Conservation (phyloP, 371 early-diverging fungal genomes). For the Rhizopus sp. region DNA sequence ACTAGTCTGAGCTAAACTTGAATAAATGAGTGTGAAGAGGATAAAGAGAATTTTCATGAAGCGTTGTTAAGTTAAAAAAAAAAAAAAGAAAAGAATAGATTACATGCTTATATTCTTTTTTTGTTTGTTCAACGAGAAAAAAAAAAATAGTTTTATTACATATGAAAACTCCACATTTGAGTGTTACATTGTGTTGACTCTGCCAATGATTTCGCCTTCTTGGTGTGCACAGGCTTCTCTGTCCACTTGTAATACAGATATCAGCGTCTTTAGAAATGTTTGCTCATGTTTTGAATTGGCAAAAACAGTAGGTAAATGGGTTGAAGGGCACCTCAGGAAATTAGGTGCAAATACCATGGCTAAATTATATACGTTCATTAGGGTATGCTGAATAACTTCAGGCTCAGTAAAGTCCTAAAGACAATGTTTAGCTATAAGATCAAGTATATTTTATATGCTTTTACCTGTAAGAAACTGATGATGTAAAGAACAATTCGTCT, state of each 20-base stretch:
- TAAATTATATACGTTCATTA: conserved; percentile 88
- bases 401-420: conserved; percentile 73
- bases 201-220: conserved; percentile 14
- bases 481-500: conserved; percentile 77
- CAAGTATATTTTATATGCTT: not conserved
- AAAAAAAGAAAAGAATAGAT: conserved; percentile 8
- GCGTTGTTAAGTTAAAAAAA: not conserved
- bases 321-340: conserved; percentile 86
- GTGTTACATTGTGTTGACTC: conserved; percentile 11
- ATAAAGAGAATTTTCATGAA: not conserved
- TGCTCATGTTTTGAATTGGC: conserved; percentile 77
- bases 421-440: not conserved
- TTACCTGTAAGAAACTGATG: conserved; percentile 79
- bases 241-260: conserved; percentile 27
- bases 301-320: conserved; percentile 74
- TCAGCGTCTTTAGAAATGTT: conserved; percentile 41
- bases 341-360: conserved; percentile 98
- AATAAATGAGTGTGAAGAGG: conserved; percentile 1
- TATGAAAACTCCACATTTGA: conserved; percentile 2
- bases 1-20: not conserved
- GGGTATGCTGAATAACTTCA: conserved; percentile 67
- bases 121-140: conserved; percentile 22
- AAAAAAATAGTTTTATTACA: conserved; percentile 3
- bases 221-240: conserved; percentile 27
- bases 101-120: conserved; percentile 1